Conservation (phyloP, 2,329 filamentous ascomycete genomes). For the Alternaria alternata region DNA sequence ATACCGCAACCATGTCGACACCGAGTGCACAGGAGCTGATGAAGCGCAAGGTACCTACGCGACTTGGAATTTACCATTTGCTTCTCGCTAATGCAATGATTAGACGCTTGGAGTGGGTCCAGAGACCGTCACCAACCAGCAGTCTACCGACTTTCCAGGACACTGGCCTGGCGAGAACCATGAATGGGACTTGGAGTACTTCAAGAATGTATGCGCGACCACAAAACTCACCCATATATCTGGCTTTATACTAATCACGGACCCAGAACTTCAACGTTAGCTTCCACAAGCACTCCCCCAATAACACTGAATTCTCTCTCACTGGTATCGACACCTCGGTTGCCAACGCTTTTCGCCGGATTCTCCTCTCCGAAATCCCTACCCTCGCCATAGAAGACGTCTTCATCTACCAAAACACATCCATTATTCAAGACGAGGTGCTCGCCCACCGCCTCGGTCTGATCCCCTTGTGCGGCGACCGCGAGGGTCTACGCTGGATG, state of each 20-base stretch:
- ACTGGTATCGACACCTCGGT: conserved; percentile 91
- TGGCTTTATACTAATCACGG: neutral
- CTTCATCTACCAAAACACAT: conserved; percentile 95
- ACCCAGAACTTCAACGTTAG: conserved; percentile 72
- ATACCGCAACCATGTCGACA: conserved; percentile 53
- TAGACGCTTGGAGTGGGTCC: conserved; percentile 86
- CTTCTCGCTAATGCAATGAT: conserved; percentile 19
- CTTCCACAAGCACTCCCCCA: conserved; percentile 83
- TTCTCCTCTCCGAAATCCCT: conserved; percentile 92
- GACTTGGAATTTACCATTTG: conserved; percentile 8
- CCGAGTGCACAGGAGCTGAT: conserved; percentile 63
- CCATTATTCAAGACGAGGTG: conserved; percentile 97
- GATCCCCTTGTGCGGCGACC: conserved; percentile 83
- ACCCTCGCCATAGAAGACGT: conserved; percentile 93
- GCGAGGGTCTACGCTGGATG: conserved; percentile 80
- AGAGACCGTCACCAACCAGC: conserved; percentile 89
- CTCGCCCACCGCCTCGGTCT: conserved; percentile 89
- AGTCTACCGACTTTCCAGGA: conserved; percentile 89
- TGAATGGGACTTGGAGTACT: conserved; percentile 77
- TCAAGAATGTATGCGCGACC: conserved; percentile 62
- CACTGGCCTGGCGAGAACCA: conserved; percentile 90
- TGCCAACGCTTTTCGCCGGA: conserved; percentile 96
- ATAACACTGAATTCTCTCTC: conserved; percentile 87
- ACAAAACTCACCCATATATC: neutral
- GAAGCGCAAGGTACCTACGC: conserved; percentile 65